Evolutionary conservation across 345 rosid genomes (phyloP).

Genomic region (Eucalyptus melliodora): DNA sequence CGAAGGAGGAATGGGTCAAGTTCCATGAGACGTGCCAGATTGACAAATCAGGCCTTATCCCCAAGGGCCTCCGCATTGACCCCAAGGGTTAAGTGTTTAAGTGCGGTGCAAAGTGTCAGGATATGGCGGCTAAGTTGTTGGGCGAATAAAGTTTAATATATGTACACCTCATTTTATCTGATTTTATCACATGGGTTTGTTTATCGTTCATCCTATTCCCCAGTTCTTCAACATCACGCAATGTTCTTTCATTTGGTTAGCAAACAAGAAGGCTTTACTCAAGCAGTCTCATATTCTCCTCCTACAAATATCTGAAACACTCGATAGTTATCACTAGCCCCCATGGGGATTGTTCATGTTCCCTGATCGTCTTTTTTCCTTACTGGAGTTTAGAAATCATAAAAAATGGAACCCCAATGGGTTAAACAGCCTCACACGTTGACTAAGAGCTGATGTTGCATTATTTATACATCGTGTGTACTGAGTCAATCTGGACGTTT

Average conservation of each 20-base stretch:
- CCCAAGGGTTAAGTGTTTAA: not conserved
- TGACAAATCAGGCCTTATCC: not conserved
- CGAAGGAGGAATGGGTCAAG: not conserved
- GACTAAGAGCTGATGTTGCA: not conserved
- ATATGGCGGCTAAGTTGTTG: not conserved
- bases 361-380: no score
- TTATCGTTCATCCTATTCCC: not conserved
- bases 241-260: no score
- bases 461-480: not conserved
- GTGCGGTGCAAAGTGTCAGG: not conserved
- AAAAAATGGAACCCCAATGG: no score
- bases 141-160: not conserved
- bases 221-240: no score
- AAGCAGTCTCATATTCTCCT: no score
- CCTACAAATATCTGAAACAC: no score
- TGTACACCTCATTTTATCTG: not conserved
- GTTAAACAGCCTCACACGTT: no score
- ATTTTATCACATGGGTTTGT: not conserved
- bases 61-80: not conserved
- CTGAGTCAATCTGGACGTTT: not conserved
- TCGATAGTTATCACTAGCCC: no score
- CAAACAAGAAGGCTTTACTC: no score
- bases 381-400: no score
- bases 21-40: not conserved
- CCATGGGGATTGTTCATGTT: no score